A percentile compares a stretch with the other conserved stretches of the same genome.
Conservation (phyloP, 805 yeast species). For the Hanseniaspora taiwanica region DNA sequence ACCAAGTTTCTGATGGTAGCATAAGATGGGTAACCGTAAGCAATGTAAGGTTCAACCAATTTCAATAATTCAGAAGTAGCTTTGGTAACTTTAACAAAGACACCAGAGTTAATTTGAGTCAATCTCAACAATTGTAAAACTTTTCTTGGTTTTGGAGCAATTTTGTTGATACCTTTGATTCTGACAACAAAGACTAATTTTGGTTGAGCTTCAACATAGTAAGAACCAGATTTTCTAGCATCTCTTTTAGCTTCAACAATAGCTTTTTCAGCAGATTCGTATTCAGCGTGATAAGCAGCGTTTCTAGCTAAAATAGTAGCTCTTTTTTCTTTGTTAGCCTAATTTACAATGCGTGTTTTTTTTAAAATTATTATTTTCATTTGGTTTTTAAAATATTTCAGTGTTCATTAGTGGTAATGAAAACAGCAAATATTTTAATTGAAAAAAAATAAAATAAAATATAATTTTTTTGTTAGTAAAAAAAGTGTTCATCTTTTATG, state of each 20-base stretch:
- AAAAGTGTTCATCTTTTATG: not conserved
- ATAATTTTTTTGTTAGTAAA: not conserved
- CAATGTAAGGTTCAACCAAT: slow-evolving; percentile 92
- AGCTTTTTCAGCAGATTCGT: slow-evolving; percentile 85
- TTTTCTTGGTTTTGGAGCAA: slow-evolving; percentile 99
- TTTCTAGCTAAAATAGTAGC: slow-evolving; percentile 81
- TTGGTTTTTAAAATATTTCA: not conserved
- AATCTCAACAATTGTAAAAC: slow-evolving; percentile 88
- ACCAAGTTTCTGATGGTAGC: slow-evolving; percentile 83
- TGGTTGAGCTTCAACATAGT: slow-evolving; percentile 90
- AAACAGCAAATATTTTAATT: too few relatives aligned
- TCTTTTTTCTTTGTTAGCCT: slow-evolving; percentile 43
- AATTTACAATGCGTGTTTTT: slow-evolving; percentile 6
- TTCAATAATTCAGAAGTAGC: slow-evolving; percentile 86
- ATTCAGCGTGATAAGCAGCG: slow-evolving; percentile 92
- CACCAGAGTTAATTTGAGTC: slow-evolving; percentile 90
- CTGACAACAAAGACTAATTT: slow-evolving; percentile 92
- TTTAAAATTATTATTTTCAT: slow-evolving; percentile 7
- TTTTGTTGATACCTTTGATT: slow-evolving; percentile 99
- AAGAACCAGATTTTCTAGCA: slow-evolving; percentile 87
- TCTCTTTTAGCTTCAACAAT: slow-evolving; percentile 78
- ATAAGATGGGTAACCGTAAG: slow-evolving; percentile 94
- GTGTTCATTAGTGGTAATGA: too few relatives aligned
- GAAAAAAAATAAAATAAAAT: not conserved
- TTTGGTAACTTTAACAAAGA: slow-evolving; percentile 88